Conservation (phyloP, 139 green algal genomes). For the Picochlorum sp. region DNA sequence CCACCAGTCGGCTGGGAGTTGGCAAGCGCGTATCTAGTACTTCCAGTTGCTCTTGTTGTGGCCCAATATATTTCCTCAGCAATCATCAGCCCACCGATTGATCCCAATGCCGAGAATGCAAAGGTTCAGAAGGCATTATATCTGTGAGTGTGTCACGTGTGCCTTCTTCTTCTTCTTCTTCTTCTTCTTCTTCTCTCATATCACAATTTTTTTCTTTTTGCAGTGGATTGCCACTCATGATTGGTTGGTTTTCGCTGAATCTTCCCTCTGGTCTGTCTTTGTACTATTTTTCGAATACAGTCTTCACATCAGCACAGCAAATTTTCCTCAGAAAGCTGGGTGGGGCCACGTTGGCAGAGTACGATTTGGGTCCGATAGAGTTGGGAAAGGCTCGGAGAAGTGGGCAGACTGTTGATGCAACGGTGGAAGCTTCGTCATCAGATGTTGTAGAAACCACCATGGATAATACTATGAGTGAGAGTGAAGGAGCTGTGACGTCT, state of each 20-base stretch:
- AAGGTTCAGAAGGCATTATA: constrained; percentile 29
- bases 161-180: neutral
- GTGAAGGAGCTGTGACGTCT: neutral
- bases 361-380: constrained; percentile 36
- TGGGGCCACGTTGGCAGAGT: constrained; percentile 32
- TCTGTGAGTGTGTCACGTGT: constrained; percentile 11
- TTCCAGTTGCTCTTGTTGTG: constrained; percentile 78
- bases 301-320: constrained; percentile 56
- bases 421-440: neutral
- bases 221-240: constrained; percentile 66
- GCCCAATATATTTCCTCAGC: constrained; percentile 44
- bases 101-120: constrained; percentile 61
- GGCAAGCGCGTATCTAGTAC: constrained; percentile 74
- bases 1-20: constrained; percentile 89
- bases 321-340: constrained; percentile 77
- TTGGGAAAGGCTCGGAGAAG: constrained; percentile 37
- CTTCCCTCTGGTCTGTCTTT: constrained; percentile 76
- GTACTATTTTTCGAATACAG: constrained; percentile 87
- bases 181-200: constrained; percentile 2
- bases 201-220: neutral
- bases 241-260: constrained; percentile 84
- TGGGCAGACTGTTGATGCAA: constrained; percentile 11
- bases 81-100: constrained; percentile 44
- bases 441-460: neutral
- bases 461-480: neutral